Conservation (phyloP, 306 rosid species). For the Cyclanthera cordifolia region DNA sequence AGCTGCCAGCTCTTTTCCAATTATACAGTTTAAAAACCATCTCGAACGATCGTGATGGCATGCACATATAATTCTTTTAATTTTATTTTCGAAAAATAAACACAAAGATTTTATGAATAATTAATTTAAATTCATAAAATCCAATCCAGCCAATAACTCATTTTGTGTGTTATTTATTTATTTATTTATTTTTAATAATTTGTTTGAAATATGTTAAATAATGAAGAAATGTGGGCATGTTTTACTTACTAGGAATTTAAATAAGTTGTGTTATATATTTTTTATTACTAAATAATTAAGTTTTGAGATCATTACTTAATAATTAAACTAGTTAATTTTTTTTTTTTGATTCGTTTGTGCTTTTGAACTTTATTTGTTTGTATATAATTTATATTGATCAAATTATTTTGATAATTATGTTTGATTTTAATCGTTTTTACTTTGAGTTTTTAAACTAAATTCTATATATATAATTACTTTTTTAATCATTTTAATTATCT, state of each 20-base stretch:
- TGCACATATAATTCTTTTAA: background rate
- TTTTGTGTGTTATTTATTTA: background rate
- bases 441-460: too few species aligned
- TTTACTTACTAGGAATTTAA: background rate
- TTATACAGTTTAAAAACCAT: background rate
- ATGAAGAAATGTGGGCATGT: background rate
- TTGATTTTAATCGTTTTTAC: too few species aligned
- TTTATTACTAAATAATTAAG: too few species aligned
- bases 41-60: slow-evolving; percentile 9
- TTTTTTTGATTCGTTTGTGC: too few species aligned
- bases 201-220: background rate
- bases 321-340: too few species aligned
- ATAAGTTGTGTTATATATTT: background rate
- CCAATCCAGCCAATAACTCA: background rate
- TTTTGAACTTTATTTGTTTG: too few species aligned
- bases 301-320: too few species aligned
- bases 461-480: too few species aligned
- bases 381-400: too few species aligned
- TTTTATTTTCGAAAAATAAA: background rate
- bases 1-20: slow-evolving; percentile 4
- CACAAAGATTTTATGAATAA: background rate
- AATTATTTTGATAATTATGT: too few species aligned
- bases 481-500: too few species aligned
- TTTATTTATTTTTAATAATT: background rate
- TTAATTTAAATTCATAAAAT: background rate